Conservation (phyloP, 2,329 filamentous ascomycete genomes). For the Ceratocystis destructans region DNA sequence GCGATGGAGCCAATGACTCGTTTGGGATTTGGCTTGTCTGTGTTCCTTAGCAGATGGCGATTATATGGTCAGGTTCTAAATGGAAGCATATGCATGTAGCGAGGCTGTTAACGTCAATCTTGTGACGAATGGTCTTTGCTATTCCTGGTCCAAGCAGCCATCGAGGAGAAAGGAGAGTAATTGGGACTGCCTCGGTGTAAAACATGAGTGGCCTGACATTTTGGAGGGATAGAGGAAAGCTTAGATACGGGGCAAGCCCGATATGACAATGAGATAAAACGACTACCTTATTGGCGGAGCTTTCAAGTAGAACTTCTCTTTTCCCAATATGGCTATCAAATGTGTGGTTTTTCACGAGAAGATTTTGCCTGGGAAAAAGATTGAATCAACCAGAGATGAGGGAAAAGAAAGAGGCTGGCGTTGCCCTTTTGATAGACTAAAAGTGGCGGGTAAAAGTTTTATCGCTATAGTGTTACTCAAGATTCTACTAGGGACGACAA, state of each 20-base stretch:
- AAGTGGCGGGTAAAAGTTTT: slow-evolving; percentile 17
- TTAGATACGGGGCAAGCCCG: neutral
- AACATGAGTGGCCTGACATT: neutral
- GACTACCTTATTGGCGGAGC: neutral
- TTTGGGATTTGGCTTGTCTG: neutral
- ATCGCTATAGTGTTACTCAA: slow-evolving; percentile 5
- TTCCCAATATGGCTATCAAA: no score
- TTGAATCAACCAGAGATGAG: neutral
- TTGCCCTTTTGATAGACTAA: slow-evolving; percentile 13
- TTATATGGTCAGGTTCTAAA: slow-evolving; percentile 3
- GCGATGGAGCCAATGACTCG: neutral
- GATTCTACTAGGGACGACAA: neutral
- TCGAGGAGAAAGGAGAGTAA: neutral
- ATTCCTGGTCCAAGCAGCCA: neutral
- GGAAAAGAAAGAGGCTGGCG: slow-evolving; percentile 16
- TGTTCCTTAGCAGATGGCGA: neutral
- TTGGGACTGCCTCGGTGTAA: neutral
- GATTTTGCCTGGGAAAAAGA: neutral
- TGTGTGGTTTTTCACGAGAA: neutral
- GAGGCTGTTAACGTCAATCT: neutral
- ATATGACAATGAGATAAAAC: neutral
- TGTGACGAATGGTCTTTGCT: neutral
- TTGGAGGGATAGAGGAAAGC: neutral
- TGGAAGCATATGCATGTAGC: neutral
- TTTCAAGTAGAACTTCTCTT: neutral